A percentile compares a stretch with the other conserved stretches of the same genome.
phyloP scores from a whole-genome alignment of 139 green algal genomes.

The Choricystis sp. region DNA sequence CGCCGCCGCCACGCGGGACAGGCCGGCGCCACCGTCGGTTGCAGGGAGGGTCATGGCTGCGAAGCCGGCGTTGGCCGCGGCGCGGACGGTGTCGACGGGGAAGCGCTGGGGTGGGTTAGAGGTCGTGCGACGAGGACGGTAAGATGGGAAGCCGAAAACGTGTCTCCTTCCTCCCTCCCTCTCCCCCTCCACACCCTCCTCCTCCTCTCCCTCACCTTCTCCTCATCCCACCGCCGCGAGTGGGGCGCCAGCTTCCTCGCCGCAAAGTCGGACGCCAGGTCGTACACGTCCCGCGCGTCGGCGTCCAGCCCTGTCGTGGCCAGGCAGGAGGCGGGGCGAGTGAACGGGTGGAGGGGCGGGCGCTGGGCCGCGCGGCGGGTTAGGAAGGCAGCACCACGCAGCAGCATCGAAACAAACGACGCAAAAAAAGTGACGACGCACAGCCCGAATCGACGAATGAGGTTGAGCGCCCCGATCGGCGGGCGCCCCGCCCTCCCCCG shows the following conservation, averaged over 20 bases:
- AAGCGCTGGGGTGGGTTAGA: slow-evolving; percentile 13
- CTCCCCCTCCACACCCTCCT: too few species aligned
- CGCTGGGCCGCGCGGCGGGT: too few species aligned
- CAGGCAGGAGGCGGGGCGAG: too few species aligned
- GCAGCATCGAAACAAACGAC: too few species aligned
- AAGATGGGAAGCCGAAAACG: neutral
- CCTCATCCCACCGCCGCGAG: slow-evolving; percentile 35
- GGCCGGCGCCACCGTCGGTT: slow-evolving; percentile 14
- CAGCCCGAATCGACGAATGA: too few species aligned
- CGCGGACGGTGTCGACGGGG: slow-evolving; percentile 22
- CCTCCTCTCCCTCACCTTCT: slow-evolving; percentile 18
- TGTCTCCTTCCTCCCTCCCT: neutral
- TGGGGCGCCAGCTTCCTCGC: slow-evolving; percentile 27
- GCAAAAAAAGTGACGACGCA: too few species aligned
- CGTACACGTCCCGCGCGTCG: slow-evolving; percentile 25
- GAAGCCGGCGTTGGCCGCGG: slow-evolving; percentile 53
- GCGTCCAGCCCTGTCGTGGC: slow-evolving; percentile 7
- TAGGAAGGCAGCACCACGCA: too few species aligned
- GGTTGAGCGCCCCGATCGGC: too few species aligned
- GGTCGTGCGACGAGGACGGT: neutral
- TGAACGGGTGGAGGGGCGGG: too few species aligned
- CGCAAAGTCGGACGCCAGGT: slow-evolving; percentile 35
- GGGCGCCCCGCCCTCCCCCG: too few species aligned
- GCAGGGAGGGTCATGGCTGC: slow-evolving; percentile 40
- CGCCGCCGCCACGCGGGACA: slow-evolving; percentile 31